phyloP scores from a whole-genome alignment of 2,329 filamentous ascomycete species.

The Amylocarpus encephaloides region DNA sequence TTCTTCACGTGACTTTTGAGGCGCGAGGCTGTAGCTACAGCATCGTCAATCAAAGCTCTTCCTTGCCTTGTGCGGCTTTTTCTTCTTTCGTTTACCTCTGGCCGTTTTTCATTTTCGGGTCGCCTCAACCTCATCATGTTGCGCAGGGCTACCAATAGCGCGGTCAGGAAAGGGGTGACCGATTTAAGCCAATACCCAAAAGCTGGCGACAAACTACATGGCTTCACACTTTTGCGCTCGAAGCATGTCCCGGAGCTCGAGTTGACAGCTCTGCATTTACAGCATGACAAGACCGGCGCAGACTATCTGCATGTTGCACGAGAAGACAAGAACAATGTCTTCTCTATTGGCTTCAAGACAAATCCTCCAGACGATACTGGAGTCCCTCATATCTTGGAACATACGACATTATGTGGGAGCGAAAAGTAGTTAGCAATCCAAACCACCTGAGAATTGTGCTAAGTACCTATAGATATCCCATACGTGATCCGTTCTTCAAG shows the following conservation, averaged over 20 bases:
- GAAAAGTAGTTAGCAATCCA: conserved; percentile 58
- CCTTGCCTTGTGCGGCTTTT: not conserved
- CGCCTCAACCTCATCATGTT: conserved; percentile 37
- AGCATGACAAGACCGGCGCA: conserved; percentile 91
- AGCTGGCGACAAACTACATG: conserved; percentile 80
- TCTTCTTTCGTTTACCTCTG: not conserved
- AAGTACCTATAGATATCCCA: conserved; percentile 66
- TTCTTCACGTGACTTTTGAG: not conserved
- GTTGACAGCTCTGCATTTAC: conserved; percentile 80
- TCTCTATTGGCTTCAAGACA: conserved; percentile 98
- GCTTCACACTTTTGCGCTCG: conserved; percentile 81
- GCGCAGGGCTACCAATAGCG: conserved; percentile 42
- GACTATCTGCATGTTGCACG: conserved; percentile 93
- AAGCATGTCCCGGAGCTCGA: conserved; percentile 94
- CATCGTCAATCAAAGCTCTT: not conserved
- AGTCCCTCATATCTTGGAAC: conserved; percentile 93
- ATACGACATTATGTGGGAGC: conserved; percentile 93
- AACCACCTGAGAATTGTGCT: conserved; percentile 21
- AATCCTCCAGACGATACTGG: conserved; percentile 96
- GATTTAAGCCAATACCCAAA: conserved; percentile 70
- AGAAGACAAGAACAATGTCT: conserved; percentile 98
- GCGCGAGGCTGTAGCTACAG: not conserved
- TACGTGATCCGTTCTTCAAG: conserved; percentile 98
- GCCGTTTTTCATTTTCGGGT: not conserved
- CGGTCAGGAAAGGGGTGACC: conserved; percentile 60